Percentiles rank a stretch among this genome's conserved stretches.
phyloP scores from a whole-genome alignment of 2,329 filamentous ascomycete genomes.

The Beauveria australis region DNA sequence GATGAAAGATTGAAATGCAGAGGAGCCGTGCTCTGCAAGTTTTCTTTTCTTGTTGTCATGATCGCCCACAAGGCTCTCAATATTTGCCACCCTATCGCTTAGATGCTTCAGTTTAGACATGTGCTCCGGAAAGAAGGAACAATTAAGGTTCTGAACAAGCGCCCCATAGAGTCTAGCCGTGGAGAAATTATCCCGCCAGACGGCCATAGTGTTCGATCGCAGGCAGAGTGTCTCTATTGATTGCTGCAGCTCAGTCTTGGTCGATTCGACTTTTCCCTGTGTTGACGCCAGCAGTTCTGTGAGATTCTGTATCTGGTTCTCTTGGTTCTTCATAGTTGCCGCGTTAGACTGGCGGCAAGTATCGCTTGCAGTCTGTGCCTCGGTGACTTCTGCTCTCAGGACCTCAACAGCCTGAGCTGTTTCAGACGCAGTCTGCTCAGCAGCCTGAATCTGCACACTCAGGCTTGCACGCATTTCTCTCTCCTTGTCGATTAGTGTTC shows the following conservation, averaged over 20 bases:
- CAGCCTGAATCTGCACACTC: constrained; percentile 11
- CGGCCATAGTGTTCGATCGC: constrained; percentile 27
- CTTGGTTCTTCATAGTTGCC: neutral
- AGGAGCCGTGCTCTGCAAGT: neutral
- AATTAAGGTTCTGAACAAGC: constrained; percentile 31
- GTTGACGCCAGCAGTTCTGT: neutral
- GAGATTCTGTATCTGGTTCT: neutral
- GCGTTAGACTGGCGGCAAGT: neutral
- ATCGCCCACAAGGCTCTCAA: neutral
- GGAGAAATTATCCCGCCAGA: constrained; percentile 41
- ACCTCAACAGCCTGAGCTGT: neutral
- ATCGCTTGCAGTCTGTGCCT: neutral
- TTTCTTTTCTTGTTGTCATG: neutral
- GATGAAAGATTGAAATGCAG: neutral
- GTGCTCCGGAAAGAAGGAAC: neutral
- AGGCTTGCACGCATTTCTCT: constrained; percentile 10
- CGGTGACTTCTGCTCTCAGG: neutral
- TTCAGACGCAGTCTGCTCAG: neutral
- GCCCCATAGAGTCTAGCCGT: constrained; percentile 33
- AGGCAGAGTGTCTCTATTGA: constrained; percentile 22
- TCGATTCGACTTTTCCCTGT: neutral
- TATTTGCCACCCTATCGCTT: neutral
- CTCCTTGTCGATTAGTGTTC: constrained; percentile 17
- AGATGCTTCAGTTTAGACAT: neutral
- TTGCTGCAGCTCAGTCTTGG: constrained; percentile 19